Percentiles rank a stretch among this genome's conserved stretches.
These are phyloP conservation scores for Pascua sp. DNA, from an alignment of 1,284 basidiomycete genomes.

Conservation along the genomic window DNA sequence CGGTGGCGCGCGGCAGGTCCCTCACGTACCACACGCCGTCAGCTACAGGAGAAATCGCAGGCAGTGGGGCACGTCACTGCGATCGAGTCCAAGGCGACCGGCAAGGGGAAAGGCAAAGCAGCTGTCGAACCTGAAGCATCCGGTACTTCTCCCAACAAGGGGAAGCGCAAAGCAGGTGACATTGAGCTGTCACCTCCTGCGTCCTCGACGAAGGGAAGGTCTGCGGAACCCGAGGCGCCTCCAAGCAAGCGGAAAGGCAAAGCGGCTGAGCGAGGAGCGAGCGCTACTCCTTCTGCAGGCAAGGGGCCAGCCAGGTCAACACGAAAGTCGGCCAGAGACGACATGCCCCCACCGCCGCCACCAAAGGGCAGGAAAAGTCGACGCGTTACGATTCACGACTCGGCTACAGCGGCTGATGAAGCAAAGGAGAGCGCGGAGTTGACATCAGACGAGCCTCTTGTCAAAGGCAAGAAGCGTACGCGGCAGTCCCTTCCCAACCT, in stretches of 20 bases:
- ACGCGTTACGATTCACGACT: constrained; percentile 20
- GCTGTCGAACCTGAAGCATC: neutral
- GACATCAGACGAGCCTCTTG: neutral
- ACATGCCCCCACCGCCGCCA: constrained; percentile 33
- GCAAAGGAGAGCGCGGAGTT: constrained; percentile 5
- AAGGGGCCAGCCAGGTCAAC: too few relatives aligned
- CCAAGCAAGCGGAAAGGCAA: too few relatives aligned
- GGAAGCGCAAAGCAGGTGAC: neutral
- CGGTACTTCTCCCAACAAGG: neutral
- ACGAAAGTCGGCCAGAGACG: constrained; percentile 6
- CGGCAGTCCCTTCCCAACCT: constrained; percentile 27
- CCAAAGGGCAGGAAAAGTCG: constrained; percentile 19
- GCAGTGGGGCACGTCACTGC: constrained; percentile 23
- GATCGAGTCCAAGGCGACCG: constrained; percentile 9
- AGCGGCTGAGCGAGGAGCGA: too few relatives aligned
- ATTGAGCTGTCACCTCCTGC: too few relatives aligned
- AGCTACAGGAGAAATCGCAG: constrained; percentile 36
- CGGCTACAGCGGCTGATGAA: neutral
- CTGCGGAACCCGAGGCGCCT: too few relatives aligned
- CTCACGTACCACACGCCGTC: constrained; percentile 37
- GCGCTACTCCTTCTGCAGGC: too few relatives aligned
- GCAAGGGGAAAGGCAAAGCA: constrained; percentile 17
- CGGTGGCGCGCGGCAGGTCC: constrained; percentile 16
- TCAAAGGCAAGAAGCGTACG: constrained; percentile 31
- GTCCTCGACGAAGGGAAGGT: too few relatives aligned